Evolutionary conservation across 2,329 filamentous ascomycete genomes (phyloP), one percentile per base, ranked within the genome.

Genomic region (Pseudogymnoascus sp.): DNA sequence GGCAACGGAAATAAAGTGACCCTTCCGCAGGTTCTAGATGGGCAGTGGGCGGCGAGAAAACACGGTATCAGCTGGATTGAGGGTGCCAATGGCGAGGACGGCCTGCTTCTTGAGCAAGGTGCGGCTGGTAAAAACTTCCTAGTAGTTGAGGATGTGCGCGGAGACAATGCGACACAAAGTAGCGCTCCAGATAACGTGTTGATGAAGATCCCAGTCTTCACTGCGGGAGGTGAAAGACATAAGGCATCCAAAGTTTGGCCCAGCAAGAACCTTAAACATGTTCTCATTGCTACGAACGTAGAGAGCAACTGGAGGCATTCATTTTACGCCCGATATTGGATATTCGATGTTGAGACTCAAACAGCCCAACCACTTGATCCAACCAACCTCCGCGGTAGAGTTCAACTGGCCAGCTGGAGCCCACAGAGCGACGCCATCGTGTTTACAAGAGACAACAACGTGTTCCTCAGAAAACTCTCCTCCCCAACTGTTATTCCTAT

Each of bases 321-420:
- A 0, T 92, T 84, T 70, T 92, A 86, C 8, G 93, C 88, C 0
- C 79, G 82, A 26, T 99, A 97, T 77, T 99, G 89, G 85, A 86
- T 99, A 63, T 89, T 97, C 66, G 89, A 99, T 71, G 94, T 99
- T 26, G 84, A 83, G 33, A 87, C 85, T 0, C 92, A 97, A 72
- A 81, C 76, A 0, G 89, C 82, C 1, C 82, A 96, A 73, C 85
- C 94, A 0, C 77, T 99, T 60, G 85, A 97, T 66, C 88, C 90
- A 0, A 78, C 77, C 1, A 79, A 89, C 57, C 79, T 83, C 1
- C 74, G 84, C 10, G 84, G 81, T 15, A 81, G 84, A 54, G 80
- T 97, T 24, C 92, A 97, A 74, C 80, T 96, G 60, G 94, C 93
- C 6, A 85, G 84, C 33, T 97, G 93, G 92, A 95, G 90, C 62